Percentiles rank a stretch among this genome's conserved stretches.
Evolutionary conservation across 2,329 filamentous ascomycete genomes (phyloP).

Genomic region (Cercospora beticola): DNA sequence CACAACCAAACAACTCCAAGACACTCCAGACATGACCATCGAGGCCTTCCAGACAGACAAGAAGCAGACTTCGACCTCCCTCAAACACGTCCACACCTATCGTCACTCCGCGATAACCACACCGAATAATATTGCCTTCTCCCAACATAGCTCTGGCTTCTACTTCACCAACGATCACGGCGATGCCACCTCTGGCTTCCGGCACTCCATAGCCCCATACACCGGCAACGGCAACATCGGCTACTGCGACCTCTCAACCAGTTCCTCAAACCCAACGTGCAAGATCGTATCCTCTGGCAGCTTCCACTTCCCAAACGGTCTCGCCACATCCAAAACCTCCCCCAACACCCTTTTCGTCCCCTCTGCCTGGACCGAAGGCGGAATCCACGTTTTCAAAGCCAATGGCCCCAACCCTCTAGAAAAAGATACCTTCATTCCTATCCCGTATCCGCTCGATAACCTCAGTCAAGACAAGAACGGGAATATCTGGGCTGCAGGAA

Average conservation of each 20-base stretch:
- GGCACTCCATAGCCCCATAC: constrained; percentile 19
- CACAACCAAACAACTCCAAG: constrained; percentile 14
- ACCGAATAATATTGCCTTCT: constrained; percentile 27
- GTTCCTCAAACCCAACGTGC: background rate
- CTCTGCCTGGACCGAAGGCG: constrained; percentile 17
- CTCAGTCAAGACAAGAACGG: constrained; percentile 25
- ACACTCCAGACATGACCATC: constrained; percentile 26
- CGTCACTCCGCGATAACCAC: constrained; percentile 22
- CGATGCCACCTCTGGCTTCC: constrained; percentile 19
- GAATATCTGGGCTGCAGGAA: constrained; percentile 23
- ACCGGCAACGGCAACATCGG: constrained; percentile 24
- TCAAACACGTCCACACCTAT: constrained; percentile 20
- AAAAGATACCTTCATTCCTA: constrained; percentile 16
- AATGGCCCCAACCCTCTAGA: constrained; percentile 9
- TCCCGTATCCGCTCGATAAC: constrained; percentile 26
- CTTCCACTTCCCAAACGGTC: constrained; percentile 27
- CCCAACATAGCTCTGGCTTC: constrained; percentile 14
- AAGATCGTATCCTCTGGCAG: constrained; percentile 12
- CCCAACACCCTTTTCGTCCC: constrained; percentile 23
- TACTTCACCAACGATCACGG: constrained; percentile 31
- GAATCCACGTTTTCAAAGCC: constrained; percentile 22
- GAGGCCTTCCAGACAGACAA: constrained; percentile 21
- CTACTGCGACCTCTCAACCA: constrained; percentile 15
- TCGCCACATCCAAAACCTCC: constrained; percentile 13
- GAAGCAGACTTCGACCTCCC: constrained; percentile 4